Evolutionary conservation across 1,284 basidiomycete species (phyloP).

Genomic region (Porodaedalea pini): DNA sequence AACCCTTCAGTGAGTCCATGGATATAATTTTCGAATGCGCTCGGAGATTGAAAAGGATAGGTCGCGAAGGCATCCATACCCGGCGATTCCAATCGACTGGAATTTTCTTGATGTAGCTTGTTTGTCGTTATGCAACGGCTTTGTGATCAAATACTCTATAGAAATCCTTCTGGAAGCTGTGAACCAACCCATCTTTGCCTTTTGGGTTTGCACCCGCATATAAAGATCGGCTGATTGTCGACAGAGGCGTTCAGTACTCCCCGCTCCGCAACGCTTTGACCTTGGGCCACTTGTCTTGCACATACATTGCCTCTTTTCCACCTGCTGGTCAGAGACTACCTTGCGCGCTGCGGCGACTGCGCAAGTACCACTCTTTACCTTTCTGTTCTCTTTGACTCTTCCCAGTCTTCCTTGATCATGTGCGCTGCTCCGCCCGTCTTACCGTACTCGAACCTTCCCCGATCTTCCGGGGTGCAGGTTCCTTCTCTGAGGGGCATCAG

Average conservation of each 20-base stretch:
- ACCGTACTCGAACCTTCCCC: not conserved
- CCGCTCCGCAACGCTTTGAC: not conserved
- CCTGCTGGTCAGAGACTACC: not conserved
- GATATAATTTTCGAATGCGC: not conserved
- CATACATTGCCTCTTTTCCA: not conserved
- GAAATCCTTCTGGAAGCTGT: conserved; percentile 8
- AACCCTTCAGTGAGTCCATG: not conserved
- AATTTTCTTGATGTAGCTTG: conserved; percentile 15
- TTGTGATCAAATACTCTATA: conserved; percentile 1
- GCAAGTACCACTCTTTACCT: too few species aligned
- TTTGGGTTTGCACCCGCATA: conserved; percentile 2
- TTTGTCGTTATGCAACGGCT: conserved; percentile 15
- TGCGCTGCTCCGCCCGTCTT: not conserved
- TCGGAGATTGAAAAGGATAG: conserved; percentile 15
- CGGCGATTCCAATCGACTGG: conserved; percentile 7
- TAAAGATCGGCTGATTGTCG: not conserved
- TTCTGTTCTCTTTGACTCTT: not conserved
- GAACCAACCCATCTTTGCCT: conserved; percentile 2
- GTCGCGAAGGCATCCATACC: conserved; percentile 7
- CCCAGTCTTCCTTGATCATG: not conserved
- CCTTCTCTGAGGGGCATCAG: not conserved
- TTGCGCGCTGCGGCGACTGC: not conserved
- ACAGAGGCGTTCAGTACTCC: not conserved
- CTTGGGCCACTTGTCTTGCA: not conserved
- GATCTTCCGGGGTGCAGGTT: not conserved